Evolutionary conservation across 108 stramenopile genomes (phyloP), one percentile per base, ranked within the genome.

Genomic region (Cyclotella baltica): DNA sequence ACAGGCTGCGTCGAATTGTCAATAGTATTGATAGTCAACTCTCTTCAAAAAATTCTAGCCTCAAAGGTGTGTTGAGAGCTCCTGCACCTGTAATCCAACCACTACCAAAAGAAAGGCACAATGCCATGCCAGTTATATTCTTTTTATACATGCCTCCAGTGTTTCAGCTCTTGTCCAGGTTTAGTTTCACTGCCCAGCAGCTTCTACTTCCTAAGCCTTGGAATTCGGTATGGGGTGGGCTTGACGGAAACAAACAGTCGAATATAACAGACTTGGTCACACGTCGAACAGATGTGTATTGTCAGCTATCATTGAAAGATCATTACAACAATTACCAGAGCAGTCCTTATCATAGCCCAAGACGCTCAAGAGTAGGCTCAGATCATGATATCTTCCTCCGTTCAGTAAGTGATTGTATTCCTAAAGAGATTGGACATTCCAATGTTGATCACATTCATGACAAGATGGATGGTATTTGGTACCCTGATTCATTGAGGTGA

Each of bases 131-230:
- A n/a, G 70, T 85, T 19, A 59, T 85, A 8, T 85, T 85, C 57
- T 85, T 83, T 29, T 27, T 78, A 22, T 55, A 82, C 57, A 85
- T 85, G 85, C 85, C 85, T 23, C 43, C 36, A 16, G 22, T 37
- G 16, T 77, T 82, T 63, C 70, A 72, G 28, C 40, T 75, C 16
- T 53, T 85, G 29, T 62, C 85, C 27, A 70, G 62, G 35, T 70
- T 85, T 18, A 85, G 85, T 62, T 81, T 77, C 62, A 80, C 73
- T 56, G 69, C 85, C 10, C 76, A 85, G 27, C 75, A 81, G 64
- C 56, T 85, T 8, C 62, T 77, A 20, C 20, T 81, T 16, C 76
- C 85, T 0, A 37, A 64, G 13, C 53, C 69, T 2, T 76, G 73
- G 84, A 25, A 19, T 11, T 48, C 53, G 11, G 37, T 23, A 20